A percentile compares a stretch with the other conserved stretches of the same genome.
phyloP scores from a whole-genome alignment of 139 green algal species.

The Eudorina sp. region DNA sequence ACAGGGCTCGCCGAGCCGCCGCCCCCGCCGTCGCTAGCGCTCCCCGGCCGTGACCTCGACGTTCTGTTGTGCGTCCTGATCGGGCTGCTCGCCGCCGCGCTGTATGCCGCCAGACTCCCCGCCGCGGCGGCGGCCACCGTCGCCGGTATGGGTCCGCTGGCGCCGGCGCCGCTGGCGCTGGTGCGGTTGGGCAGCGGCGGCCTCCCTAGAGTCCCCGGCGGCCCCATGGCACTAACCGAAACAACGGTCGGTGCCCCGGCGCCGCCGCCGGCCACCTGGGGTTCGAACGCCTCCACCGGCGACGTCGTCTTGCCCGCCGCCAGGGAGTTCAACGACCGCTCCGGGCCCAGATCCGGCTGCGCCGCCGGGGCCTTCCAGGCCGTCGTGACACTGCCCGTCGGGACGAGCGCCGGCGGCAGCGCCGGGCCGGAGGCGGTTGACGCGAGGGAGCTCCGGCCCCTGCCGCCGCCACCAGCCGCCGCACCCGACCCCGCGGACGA shows the following conservation, averaged over 20 bases:
- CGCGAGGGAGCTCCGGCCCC: too few species aligned
- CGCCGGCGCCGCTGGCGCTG: background rate
- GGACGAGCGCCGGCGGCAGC: conserved; percentile 4
- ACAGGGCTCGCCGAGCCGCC: background rate
- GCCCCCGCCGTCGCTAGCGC: background rate
- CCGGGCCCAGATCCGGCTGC: background rate
- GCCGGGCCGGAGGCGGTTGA: too few species aligned
- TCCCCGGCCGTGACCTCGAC: background rate
- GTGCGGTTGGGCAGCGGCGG: background rate
- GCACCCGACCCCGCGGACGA: background rate
- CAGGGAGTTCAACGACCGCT: conserved; percentile 13
- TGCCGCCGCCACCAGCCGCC: background rate
- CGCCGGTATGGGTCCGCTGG: background rate
- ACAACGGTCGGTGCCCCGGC: background rate
- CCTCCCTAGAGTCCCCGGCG: background rate
- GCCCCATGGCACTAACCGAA: background rate
- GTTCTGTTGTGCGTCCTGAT: background rate
- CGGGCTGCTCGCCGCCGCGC: background rate
- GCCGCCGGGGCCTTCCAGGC: background rate
- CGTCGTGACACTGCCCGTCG: conserved; percentile 1
- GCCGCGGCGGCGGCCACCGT: background rate
- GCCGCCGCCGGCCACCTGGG: background rate
- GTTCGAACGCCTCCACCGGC: background rate
- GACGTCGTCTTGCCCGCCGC: background rate
- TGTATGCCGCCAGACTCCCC: background rate